Base-by-base conservation (phyloP, 2,329 filamentous ascomycete species). In the Aspergillus novofumigatus region DNA sequence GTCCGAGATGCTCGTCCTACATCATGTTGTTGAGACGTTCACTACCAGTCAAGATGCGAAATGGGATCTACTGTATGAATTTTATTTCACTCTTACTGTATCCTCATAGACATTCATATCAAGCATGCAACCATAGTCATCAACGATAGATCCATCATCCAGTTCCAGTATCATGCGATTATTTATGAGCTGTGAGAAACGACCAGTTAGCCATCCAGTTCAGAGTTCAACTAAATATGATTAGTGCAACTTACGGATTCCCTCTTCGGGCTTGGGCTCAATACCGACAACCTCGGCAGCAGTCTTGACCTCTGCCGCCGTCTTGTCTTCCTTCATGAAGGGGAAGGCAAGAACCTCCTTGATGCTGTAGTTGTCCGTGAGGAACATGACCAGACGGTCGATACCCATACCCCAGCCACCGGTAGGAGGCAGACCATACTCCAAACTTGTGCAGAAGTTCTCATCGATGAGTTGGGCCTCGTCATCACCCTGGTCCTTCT, bases 331-430 rank as follows among this genome's bases (percentile, higher is more conserved):
- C 85, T 96, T 96, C 91, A 99, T 96, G 79, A 97, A 93, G 10
- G 94, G 94, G 86, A 99, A 99, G 8, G 93, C 87, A 61, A 97
- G 79, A 3, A 97, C 93, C 78, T 99, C 94, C 78, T 94, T 92
- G 75, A 99, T 99, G 67, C 86, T 90, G 80, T 96, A 94, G 79
- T 96, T 90, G 77, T 97, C 86, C 51, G 93, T 96, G 75, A 97
- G 79, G 84, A 96, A 96, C 92, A 96, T 96, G 74, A 92, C 89
- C 75, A 96, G 79, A 59, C 93, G 87, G 79, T 97, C 92, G 65
- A 96, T 94, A 63, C 94, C 94, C 85, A 97, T 91, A 65, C 92
- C 94, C 89, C 90, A 99, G 51, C 94, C 94, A 74, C 91, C 94
- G 1, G 94, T 99, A 0, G 94, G 94, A 5, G 94, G 93, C 58